Percentiles rank a stretch among this genome's conserved stretches.
Evolutionary conservation across 441 rosid genomes (phyloP).

Genomic region (Breynia disticha): DNA sequence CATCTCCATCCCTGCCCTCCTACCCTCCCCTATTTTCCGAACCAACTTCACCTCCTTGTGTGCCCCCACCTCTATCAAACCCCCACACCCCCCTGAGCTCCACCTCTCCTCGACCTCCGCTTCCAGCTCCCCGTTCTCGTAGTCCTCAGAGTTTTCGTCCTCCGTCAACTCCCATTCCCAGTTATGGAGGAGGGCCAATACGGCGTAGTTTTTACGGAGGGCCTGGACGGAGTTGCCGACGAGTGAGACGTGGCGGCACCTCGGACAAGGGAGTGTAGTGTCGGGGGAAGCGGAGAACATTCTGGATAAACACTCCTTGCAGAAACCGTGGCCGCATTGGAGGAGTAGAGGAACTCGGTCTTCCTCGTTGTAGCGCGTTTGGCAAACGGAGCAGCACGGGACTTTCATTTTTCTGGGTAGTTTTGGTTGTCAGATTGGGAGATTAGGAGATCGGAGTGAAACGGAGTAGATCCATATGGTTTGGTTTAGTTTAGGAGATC

Average conservation of each 20-base stretch:
- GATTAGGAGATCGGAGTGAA: too few species aligned
- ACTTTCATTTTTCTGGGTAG: conserved; percentile 44
- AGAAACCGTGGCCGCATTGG: conserved; percentile 93
- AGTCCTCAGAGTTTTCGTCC: conserved; percentile 23
- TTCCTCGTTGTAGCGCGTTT: conserved; percentile 84
- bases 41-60: conserved; percentile 43
- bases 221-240: conserved; percentile 93
- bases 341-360: conserved; percentile 86
- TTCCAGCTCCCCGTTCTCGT: conserved; percentile 6
- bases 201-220: conserved; percentile 73
- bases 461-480: too few species aligned
- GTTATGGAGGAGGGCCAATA: conserved; percentile 64
- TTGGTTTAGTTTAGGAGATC: too few species aligned
- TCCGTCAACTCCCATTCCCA: conserved; percentile 57
- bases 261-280: conserved; percentile 69
- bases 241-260: conserved; percentile 79
- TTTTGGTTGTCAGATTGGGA: too few species aligned
- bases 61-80: conserved; percentile 45
- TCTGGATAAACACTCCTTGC: conserved; percentile 76
- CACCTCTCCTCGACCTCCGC: conserved; percentile 32
- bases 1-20: conserved; percentile 61
- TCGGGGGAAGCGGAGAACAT: conserved; percentile 88
- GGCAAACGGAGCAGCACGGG: conserved; percentile 93
- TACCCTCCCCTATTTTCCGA: conserved; percentile 43
- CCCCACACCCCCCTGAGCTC: conserved; percentile 47